Percentiles rank a stretch among this genome's conserved stretches.
Conservation (phyloP, 768 basidiomycete genomes). For the Lentinus tigrinus region DNA sequence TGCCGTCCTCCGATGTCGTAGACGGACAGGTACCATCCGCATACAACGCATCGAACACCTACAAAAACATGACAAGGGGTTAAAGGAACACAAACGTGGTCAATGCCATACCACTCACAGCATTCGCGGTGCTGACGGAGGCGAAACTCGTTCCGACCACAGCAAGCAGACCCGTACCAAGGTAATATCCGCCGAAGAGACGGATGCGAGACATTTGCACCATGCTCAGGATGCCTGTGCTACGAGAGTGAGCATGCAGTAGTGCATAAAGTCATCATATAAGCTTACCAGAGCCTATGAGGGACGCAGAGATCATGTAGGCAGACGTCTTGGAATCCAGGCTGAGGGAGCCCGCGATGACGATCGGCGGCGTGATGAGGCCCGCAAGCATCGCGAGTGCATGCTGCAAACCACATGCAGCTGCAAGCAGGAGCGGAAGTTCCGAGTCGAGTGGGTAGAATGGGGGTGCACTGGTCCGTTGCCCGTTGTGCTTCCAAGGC, state of each 20-base stretch:
- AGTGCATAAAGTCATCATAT: background rate
- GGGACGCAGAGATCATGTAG: conserved; percentile 79
- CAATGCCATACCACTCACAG: background rate
- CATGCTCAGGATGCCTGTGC: conserved; percentile 65
- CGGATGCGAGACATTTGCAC: conserved; percentile 76
- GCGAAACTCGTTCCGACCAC: conserved; percentile 86
- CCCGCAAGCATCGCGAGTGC: conserved; percentile 83
- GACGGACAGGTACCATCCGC: conserved; percentile 74
- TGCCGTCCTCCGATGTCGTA: conserved; percentile 55
- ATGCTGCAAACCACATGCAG: conserved; percentile 73
- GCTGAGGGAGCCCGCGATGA: conserved; percentile 63
- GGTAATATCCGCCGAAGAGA: conserved; percentile 60
- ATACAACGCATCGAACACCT: conserved; percentile 81
- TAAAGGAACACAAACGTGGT: background rate
- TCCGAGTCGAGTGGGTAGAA: conserved; percentile 76
- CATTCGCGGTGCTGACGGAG: conserved; percentile 48
- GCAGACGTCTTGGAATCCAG: conserved; percentile 58
- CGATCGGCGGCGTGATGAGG: conserved; percentile 81
- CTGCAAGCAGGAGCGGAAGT: conserved; percentile 69
- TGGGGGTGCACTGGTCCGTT: conserved; percentile 47
- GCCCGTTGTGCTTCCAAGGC: conserved; percentile 48
- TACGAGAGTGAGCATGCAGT: background rate
- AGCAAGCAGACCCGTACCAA: conserved; percentile 78
- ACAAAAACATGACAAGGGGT: background rate
- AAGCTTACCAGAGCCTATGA: conserved; percentile 74